phyloP scores from a whole-genome alignment of 139 green algal genomes.

The Monoraphidium neglectum region DNA sequence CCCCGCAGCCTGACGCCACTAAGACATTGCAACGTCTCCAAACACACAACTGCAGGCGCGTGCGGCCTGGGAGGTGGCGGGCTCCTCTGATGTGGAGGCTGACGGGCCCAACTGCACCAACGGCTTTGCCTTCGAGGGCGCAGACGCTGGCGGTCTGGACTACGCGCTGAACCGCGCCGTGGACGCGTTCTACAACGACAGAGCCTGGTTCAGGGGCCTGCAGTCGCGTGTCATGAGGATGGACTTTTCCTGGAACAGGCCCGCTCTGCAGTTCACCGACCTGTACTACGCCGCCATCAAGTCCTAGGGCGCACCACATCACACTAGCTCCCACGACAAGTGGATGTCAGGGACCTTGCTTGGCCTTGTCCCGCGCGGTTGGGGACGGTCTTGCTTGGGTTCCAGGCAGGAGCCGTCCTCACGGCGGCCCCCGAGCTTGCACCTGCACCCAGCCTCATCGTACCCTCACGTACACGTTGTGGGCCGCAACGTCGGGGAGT shows the following conservation, averaged over 20 bases:
- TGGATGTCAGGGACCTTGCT: too few species aligned
- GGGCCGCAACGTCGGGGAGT: too few species aligned
- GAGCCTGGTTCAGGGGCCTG: slow-evolving; percentile 74
- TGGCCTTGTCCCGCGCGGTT: too few species aligned
- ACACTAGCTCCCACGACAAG: too few species aligned
- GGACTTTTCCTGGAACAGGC: slow-evolving; percentile 94
- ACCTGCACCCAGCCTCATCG: too few species aligned
- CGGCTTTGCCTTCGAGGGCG: slow-evolving; percentile 86
- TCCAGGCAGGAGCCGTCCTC: too few species aligned
- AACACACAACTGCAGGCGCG: slow-evolving; percentile 31
- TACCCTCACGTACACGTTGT: too few species aligned
- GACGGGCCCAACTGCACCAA: slow-evolving; percentile 78
- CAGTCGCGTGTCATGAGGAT: slow-evolving; percentile 66
- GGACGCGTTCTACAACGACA: slow-evolving; percentile 72
- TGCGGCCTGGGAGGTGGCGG: slow-evolving; percentile 83
- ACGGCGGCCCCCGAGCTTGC: too few species aligned
- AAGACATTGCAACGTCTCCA: too few species aligned
- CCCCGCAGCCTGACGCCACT: too few species aligned
- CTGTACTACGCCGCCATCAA: slow-evolving; percentile 87
- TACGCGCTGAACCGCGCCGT: slow-evolving; percentile 90
- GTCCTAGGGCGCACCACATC: slow-evolving; percentile 10
- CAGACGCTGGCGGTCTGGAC: slow-evolving; percentile 82
- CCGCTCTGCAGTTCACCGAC: slow-evolving; percentile 96
- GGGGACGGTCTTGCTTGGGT: too few species aligned
- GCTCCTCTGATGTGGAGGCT: slow-evolving; percentile 61